Evolutionary conservation across 148 eudicot species (phyloP).

Genomic region (Rhododendron henanense): DNA sequence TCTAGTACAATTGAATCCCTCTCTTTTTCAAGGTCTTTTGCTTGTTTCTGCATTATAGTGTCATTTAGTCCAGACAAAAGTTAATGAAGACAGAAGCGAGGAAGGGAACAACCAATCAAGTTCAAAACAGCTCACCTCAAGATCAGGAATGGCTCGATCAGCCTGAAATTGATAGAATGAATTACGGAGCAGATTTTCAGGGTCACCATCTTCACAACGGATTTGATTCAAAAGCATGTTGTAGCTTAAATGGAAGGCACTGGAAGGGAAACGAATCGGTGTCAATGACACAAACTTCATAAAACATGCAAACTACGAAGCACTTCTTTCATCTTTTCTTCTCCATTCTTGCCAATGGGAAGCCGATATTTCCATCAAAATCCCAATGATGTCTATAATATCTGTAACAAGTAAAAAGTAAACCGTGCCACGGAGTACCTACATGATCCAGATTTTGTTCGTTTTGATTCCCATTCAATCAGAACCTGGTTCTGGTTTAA

Average conservation of each 20-base stretch:
- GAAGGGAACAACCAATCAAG: constrained; percentile 3
- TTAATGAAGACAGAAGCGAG: neutral
- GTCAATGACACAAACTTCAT: neutral
- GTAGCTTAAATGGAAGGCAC: constrained; percentile 98
- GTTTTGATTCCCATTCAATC: neutral
- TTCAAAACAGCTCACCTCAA: constrained; percentile 55
- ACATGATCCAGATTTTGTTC: neutral
- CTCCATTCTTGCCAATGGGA: neutral
- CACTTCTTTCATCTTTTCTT: neutral
- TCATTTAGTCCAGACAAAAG: constrained; percentile 12
- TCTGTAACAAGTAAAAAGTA: neutral
- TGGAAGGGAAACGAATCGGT: constrained; percentile 29
- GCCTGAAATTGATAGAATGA: constrained; percentile 96
- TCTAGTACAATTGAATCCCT: constrained; percentile 82
- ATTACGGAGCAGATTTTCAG: constrained; percentile 93
- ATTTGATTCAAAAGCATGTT: constrained; percentile 96
- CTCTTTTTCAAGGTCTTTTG: constrained; percentile 64
- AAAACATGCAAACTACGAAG: neutral
- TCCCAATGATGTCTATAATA: neutral
- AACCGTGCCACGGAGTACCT: neutral
- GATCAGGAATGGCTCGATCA: constrained; percentile 86
- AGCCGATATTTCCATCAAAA: neutral
- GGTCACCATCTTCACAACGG: constrained; percentile 90
- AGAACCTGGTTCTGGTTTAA: neutral
- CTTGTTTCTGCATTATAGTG: constrained; percentile 64